Evolutionary conservation across 73 alveolate species (phyloP).

Genomic region (Halteria grandinella): DNA sequence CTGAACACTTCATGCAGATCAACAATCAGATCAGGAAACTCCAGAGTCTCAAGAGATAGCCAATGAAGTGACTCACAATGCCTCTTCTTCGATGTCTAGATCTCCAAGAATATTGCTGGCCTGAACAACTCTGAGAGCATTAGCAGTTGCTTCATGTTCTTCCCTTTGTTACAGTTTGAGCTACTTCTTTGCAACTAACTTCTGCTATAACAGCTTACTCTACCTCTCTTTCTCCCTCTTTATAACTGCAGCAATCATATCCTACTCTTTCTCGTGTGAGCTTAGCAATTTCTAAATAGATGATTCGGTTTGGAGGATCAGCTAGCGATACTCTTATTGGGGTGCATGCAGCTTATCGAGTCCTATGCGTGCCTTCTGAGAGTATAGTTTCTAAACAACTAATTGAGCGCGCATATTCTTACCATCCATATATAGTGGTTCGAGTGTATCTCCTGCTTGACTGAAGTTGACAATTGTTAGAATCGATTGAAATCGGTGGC

Average conservation of each 20-base stretch:
- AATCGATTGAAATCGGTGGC: too few species aligned
- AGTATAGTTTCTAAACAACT: conserved; percentile 9
- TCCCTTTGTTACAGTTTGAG: neutral
- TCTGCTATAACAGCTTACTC: neutral
- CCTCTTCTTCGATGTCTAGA: neutral
- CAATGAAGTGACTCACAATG: neutral
- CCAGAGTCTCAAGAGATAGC: too few species aligned
- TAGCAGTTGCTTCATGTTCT: neutral
- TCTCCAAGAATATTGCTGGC: neutral
- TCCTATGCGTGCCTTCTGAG: neutral
- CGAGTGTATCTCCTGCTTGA: too few species aligned
- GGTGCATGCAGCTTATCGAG: neutral
- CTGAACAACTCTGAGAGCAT: too few species aligned
- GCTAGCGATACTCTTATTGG: neutral
- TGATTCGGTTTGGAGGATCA: conserved; percentile 8
- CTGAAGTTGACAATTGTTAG: too few species aligned
- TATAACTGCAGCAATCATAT: conserved; percentile 31
- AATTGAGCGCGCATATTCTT: too few species aligned
- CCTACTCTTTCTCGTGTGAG: neutral
- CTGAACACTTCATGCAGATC: neutral
- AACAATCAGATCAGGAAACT: neutral
- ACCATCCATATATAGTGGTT: too few species aligned
- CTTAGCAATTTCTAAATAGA: neutral
- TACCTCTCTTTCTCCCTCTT: conserved; percentile 22
- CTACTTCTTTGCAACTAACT: conserved; percentile 25